Evolutionary conservation across 306 rosid genomes (phyloP).

Genomic region (Elaeagnus macrophylla): DNA sequence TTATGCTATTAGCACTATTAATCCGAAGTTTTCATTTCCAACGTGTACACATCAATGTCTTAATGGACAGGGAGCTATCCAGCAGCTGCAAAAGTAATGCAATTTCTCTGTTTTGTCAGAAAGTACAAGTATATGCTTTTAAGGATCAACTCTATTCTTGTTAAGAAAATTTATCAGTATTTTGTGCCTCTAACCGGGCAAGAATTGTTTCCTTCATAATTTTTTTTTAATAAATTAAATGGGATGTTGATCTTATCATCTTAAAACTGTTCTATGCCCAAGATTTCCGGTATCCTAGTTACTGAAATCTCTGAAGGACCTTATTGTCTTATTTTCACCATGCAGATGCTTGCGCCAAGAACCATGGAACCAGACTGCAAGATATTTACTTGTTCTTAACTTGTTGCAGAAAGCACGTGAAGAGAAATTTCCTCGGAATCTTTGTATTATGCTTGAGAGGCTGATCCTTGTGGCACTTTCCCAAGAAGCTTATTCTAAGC

Average conservation of each 20-base stretch:
- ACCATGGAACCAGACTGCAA: constrained; percentile 72
- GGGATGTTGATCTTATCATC: too few species aligned
- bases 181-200: too few species aligned
- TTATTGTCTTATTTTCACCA: constrained; percentile 2
- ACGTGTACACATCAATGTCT: constrained; percentile 53
- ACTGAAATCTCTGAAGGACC: not conserved
- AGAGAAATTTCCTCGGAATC: constrained; percentile 76
- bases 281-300: not conserved
- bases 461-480: constrained; percentile 52
- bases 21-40: constrained; percentile 56
- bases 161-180: too few species aligned
- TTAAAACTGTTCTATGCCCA: not conserved
- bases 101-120: constrained; percentile 14
- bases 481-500: constrained; percentile 30
- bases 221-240: too few species aligned
- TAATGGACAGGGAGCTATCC: constrained; percentile 37
- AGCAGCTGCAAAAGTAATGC: constrained; percentile 61
- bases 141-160: constrained; percentile 9
- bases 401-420: constrained; percentile 80
- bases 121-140: constrained; percentile 6
- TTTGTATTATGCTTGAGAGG: constrained; percentile 50
- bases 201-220: too few species aligned
- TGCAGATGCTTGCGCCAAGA: constrained; percentile 73
- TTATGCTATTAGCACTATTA: constrained; percentile 44
- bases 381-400: constrained; percentile 76